Evolutionary conservation across 352 stramenopile species (phyloP), one percentile per base, ranked within the genome.

Genomic region (Thraustotheca clavata): DNA sequence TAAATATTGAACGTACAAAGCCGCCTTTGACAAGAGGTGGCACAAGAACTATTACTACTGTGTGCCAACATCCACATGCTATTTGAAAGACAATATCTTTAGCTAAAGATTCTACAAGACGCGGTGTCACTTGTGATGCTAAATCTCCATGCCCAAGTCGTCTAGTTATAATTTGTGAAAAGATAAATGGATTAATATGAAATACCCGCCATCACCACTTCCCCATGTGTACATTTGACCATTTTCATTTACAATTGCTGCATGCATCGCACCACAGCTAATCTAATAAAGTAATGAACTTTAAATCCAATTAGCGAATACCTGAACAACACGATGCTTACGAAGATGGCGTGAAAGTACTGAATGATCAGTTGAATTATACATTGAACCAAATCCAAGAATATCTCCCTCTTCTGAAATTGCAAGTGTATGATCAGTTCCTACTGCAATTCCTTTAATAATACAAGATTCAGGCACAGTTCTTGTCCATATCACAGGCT

Each of bases 1-100:
- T 18, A 22, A 29, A 59, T 31, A 5, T 47, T 33, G 8, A 34
- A 29, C 40, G 31, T 59, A 80, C 80, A 60, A 93, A 72, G 22
- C 87, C 87, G 32, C 86, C 86, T 63, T 91, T 89, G 52, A 91
- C 71, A 24, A 96, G 60, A 0, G 87, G 86, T 20, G 89, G 87
- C 18, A 96, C 88, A 8, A 96, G 69, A 3, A 97, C 88, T 32
- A 97, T 71, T 7, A 83, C 87, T 22, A 92, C 86, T 0, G 83
- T 86, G 60, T 97, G 89, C 89, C 91, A 98, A 48, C 77, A 90
- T 1, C 73, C 82, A 46, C 84, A 93, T 7, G 80, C 76, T 1
- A 93, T 69, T 26, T 93, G 82, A 22, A 93, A 82, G 35, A 91
- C 84, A 32, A 93, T 76, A 47, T 91, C 82, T 1, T 77, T 75